Base-by-base conservation (phyloP, 2,329 filamentous ascomycete genomes). In the Colletotrichum graminicola region DNA sequence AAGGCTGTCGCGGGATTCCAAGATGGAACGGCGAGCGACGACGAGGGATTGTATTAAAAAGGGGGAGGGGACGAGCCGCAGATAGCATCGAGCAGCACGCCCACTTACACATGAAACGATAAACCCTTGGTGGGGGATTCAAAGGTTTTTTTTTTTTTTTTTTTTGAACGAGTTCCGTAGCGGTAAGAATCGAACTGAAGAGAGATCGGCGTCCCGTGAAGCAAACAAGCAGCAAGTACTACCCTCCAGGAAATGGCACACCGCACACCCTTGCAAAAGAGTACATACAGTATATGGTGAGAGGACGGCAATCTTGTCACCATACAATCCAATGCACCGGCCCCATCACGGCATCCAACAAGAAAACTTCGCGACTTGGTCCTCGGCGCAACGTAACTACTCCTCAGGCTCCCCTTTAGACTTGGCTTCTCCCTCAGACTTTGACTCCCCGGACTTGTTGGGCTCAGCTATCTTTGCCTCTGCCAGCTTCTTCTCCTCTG, bases 11-110 rank as follows among this genome's bases (percentile, higher is more conserved):
- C 84, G 71, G 80, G 81, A 41, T 88, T 90, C 73, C 82, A 85
- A 75, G 83, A 88, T n/a, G 83, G 84, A 26, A 85, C 82, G n/a
- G 86, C 83, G 23, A 87, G 85, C 73, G 88, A 87, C 71, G 88
- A 90, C 62, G 88, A 90, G 59, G 87, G 82, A 12, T 75, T 90
- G 77, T 90, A 90, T 65, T 89, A 81, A 78, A 14, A 43, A 21
- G 32, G 7, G n/a, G 45, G 21, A 21, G 7, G 21, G 7, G 43
- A 7, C 8, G 3, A n/a, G 43, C 18, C 8, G n/a, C 21, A 36
- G 21, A 21, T 23, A 18, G 21, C 21, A 23, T 8, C 18, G 21
- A 39, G 18, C 51, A 34, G 29, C 51, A 54, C 34, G 29, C 16
- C 32, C 10, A 6, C 51, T n/a, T n/a, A 32, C 52, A 55, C 21